Evolutionary conservation across 73 alveolate genomes (phyloP), one percentile per base, ranked within the genome.

Genomic region (Symbiodinium pilosum): DNA sequence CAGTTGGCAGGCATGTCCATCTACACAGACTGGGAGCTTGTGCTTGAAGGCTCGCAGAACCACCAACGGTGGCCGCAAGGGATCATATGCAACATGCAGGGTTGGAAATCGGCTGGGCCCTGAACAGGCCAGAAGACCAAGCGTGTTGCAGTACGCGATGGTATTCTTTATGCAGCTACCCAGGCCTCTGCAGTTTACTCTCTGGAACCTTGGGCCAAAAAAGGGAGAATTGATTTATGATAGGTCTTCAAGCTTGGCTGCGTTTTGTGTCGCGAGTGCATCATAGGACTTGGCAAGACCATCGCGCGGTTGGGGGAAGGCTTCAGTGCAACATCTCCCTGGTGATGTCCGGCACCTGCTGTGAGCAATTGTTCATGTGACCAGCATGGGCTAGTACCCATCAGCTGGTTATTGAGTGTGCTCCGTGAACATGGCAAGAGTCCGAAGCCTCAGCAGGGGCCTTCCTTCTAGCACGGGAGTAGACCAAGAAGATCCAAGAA

Each of bases 261-360:
- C n/a, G n/a, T n/a, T n/a, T n/a, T n/a, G n/a, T n/a, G n/a, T n/a
- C n/a, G n/a, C n/a, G n/a, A n/a, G n/a, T n/a, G n/a, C 39, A 64
- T 64, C 39, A n/a, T 38, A 64, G 81, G 81, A 64, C 81, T 64
- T 64, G 81, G 30, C 81, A 38, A 64, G 81, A 3, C 81, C 81
- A n/a, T 64, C 81, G 38, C 81, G 34, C 81, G 81, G 81, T 38
- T 73, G 85, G 85, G 43, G 1, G 44, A 12, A 34, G 30, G 43
- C 85, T 30, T 9, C 85, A 9, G 14, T n/a, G 32, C 42, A 43
- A 73, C 44, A 34, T 34, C 42, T 73, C 34, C 85, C 85, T 32
- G 85, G 85, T 34, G 85, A 73, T 73, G 44, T 73, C 28, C 44
- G 85, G 85, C 85, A 73, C 44, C 34, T 73, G 85, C 8, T 73